phyloP scores from a whole-genome alignment of 805 yeast genomes.

The Maudiozyma turicensis region DNA sequence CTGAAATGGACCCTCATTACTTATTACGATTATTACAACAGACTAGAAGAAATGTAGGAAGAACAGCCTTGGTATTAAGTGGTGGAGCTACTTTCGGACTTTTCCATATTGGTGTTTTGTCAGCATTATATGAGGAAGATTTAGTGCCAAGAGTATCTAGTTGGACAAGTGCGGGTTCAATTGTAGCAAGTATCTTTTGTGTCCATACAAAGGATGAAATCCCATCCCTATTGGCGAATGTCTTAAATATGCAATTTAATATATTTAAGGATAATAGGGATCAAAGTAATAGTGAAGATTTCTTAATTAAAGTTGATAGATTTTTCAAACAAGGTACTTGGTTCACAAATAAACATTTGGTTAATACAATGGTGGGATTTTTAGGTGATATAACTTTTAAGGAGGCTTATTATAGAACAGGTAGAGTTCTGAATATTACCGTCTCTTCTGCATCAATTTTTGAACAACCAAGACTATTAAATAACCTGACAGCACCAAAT shows the following conservation, averaged over 20 bases:
- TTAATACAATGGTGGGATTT: constrained; percentile 63
- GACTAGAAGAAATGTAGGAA: constrained; percentile 83
- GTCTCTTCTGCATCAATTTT: constrained; percentile 87
- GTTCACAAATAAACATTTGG: constrained; percentile 67
- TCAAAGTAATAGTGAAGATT: constrained; percentile 42
- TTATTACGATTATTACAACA: constrained; percentile 72
- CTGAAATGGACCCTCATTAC: constrained; percentile 53
- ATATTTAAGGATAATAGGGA: constrained; percentile 50
- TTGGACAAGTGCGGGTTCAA: constrained; percentile 95
- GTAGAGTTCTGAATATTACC: constrained; percentile 84
- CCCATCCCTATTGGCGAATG: constrained; percentile 39
- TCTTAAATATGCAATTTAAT: constrained; percentile 37
- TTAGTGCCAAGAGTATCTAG: constrained; percentile 79
- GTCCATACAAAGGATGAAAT: constrained; percentile 70
- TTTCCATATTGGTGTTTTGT: constrained; percentile 84
- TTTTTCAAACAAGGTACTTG: constrained; percentile 81
- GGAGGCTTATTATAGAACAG: constrained; percentile 91
- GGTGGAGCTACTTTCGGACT: constrained; percentile 96
- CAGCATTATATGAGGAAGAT: constrained; percentile 63
- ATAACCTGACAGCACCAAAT: constrained; percentile 71
- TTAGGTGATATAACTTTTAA: constrained; percentile 87
- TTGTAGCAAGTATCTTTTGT: constrained; percentile 82
- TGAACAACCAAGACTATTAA: constrained; percentile 80
- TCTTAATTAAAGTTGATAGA: constrained; percentile 42
- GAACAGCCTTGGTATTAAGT: constrained; percentile 87